Evolutionary conservation across 139 green algal genomes (phyloP), one percentile per base, ranked within the genome.

Genomic region (Coccomyxa sp.): DNA sequence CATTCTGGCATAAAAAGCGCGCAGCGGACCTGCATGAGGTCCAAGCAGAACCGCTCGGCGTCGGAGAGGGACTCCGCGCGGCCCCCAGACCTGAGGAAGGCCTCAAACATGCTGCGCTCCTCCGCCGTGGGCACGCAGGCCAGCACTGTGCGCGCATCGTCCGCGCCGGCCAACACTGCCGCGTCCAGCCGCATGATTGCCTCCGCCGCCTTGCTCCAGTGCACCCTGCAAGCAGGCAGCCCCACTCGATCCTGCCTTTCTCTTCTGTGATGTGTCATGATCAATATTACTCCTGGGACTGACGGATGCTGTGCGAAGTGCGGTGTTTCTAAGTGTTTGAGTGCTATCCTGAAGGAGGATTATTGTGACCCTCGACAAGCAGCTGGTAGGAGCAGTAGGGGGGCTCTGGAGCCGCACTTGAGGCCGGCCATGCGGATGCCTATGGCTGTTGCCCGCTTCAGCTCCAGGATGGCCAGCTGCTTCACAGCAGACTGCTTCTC

Each of bases 361-460:
- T 51, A 51, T 51, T 51, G 38, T 51, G 38, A 51, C 38, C 38
- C 38, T 51, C 38, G 7, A 51, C 7, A 51, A 51, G 38, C 38
- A 51, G 38, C 38, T 7, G 38, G 38, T 51, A 51, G 38, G 3
- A 51, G 38, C 38, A 51, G 38, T 7, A 51, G 7, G 38, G 38
- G 38, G 63, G 1, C 21, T 1, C 63, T 71, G 63, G 18, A 71
- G 9, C 63, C 18, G 15, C 51, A 87, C 84, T 76, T 74, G 17
- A 90, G 83, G 13, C 87, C 71, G 13, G 85, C 66, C 85, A 88
- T 90, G 45, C 83, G 82, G 68, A 90, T 87, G 79, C 84, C 87
- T 45, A 90, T 87, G 76, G 76, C 82, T 11, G 85, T 89, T 23
- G 87, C 87, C 0, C 85, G 75, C 67, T 88, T 85, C 1, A 88